Evolutionary conservation across 108 stramenopile genomes (phyloP), one percentile per base, ranked within the genome.

Genomic region (Discostella pseudostelligera): DNA sequence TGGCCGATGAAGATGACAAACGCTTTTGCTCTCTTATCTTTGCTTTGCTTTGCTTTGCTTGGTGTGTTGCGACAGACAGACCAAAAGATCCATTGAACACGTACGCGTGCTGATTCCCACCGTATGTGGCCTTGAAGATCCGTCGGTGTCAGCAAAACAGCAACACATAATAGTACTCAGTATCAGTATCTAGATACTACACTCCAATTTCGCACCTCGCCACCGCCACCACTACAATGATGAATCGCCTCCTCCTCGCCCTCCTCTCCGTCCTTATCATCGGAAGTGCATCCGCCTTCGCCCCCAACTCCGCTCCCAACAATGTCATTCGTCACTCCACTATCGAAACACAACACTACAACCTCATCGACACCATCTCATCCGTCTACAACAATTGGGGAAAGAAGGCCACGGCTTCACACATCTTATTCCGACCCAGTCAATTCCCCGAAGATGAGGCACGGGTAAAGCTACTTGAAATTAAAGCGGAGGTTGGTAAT

Each of bases 361-460:
- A 62, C 24, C 51, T 77, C 57, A 50, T 47, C 56, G 76, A 77
- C 42, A 77, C 76, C 4, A 36, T 77, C 36, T 25, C 47, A 22
- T 77, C 76, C 19, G 59, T 77, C 56, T 69, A 77, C 57, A 77
- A 53, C 21, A 59, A 77, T 44, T 77, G 76, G 76, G 76, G 76
- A 39, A 77, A 77, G 58, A 77, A 65, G 68, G 79, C 69, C 5
- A 80, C 79, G 9, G 79, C 79, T 16, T 80, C 79, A 29, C 79
- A 80, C 63, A 80, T 80, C n/a, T 37, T 80, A 35, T 74, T 79
- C 61, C 39, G 47, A 53, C 78, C 78, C 1, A 68, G 59, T n/a
- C 76, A 77, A 69, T 77, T 77, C 59, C 63, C 68, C 8, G 68
- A 77, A 28, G 68, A 55, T 19, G 79, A 75, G 22, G 70, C 79